A percentile compares a stretch with the other conserved stretches of the same genome.
These are phyloP conservation scores for Lachancea mirantina DNA, from an alignment of 805 yeast genomes.

Conservation along the genomic window DNA sequence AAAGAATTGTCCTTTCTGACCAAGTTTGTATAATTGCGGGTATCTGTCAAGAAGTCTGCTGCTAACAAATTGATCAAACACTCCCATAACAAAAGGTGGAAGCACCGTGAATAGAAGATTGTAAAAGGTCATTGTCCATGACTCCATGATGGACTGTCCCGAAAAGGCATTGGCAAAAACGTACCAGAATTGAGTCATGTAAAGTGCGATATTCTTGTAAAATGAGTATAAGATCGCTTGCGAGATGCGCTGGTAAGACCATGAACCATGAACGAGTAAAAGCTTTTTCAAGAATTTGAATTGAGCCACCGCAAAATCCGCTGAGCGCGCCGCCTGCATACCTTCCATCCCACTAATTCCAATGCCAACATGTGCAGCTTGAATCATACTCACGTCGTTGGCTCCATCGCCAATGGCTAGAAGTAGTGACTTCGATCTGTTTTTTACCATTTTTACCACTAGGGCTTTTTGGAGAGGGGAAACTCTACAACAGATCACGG, in stretches of 20 bases:
- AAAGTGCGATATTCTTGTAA: slow-evolving; percentile 90
- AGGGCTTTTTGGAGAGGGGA: slow-evolving; percentile 96
- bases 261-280: slow-evolving; percentile 88
- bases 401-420: slow-evolving; percentile 99
- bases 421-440: slow-evolving; percentile 62
- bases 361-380: slow-evolving; percentile 98
- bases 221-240: slow-evolving; percentile 90
- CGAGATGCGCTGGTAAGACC: slow-evolving; percentile 95
- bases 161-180: slow-evolving; percentile 88
- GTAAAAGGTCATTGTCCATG: slow-evolving; percentile 96
- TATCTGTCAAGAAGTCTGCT: slow-evolving; percentile 85
- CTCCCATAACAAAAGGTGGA: slow-evolving; percentile 95
- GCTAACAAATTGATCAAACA: slow-evolving; percentile 92
- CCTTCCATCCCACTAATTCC: slow-evolving; percentile 99
- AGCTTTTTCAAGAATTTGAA: slow-evolving; percentile 79
- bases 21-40: slow-evolving; percentile 86
- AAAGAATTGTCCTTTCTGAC: slow-evolving; percentile 82
- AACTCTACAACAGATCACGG: slow-evolving; percentile 96
- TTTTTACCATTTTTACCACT: slow-evolving; percentile 89
- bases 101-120: slow-evolving; percentile 89
- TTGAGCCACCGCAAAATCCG: slow-evolving; percentile 95
- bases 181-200: slow-evolving; percentile 98
- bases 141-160: slow-evolving; percentile 93
- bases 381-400: slow-evolving; percentile 97
- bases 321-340: slow-evolving; percentile 97